Evolutionary conservation across 164 flowering plant genomes (phyloP).

Genomic region (Chloranthus sessilifolius): DNA sequence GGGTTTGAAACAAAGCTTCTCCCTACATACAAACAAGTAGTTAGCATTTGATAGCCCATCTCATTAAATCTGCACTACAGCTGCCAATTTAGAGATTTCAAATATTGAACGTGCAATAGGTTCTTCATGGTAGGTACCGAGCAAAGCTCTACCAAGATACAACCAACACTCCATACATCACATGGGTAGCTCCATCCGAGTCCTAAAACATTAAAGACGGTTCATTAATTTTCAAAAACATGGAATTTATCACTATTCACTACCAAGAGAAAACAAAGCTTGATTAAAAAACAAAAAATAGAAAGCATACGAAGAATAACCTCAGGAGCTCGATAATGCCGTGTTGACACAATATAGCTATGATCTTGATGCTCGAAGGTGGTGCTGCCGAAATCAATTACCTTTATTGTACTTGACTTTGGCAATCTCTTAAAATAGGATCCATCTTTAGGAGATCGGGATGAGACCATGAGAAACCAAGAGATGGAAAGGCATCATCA

Average conservation of each 20-base stretch:
- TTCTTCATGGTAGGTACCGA: too few species aligned
- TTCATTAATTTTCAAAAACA: too few species aligned
- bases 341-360: constrained; percentile 67
- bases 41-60: too few species aligned
- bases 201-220: constrained; percentile 44
- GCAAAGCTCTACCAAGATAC: constrained; percentile 75
- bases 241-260: too few species aligned
- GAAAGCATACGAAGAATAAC: constrained; percentile 67
- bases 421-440: constrained; percentile 43
- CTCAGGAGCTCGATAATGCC: constrained; percentile 89
- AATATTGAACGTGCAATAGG: too few species aligned
- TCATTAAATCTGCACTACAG: too few species aligned
- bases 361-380: constrained; percentile 66
- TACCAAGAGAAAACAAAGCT: too few species aligned
- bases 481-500: neutral
- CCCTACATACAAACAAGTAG: too few species aligned
- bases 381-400: constrained; percentile 90
- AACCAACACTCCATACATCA: constrained; percentile 84
- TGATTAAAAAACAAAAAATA: too few species aligned
- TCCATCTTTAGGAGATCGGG: constrained; percentile 62
- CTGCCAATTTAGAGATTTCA: too few species aligned
- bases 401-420: constrained; percentile 72
- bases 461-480: constrained; percentile 35
- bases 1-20: constrained; percentile 76
- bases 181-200: constrained; percentile 87